These are phyloP conservation scores for Talaromyces sp. DNA, from an alignment of 2,329 filamentous ascomycete genomes.

Conservation along the genomic window DNA sequence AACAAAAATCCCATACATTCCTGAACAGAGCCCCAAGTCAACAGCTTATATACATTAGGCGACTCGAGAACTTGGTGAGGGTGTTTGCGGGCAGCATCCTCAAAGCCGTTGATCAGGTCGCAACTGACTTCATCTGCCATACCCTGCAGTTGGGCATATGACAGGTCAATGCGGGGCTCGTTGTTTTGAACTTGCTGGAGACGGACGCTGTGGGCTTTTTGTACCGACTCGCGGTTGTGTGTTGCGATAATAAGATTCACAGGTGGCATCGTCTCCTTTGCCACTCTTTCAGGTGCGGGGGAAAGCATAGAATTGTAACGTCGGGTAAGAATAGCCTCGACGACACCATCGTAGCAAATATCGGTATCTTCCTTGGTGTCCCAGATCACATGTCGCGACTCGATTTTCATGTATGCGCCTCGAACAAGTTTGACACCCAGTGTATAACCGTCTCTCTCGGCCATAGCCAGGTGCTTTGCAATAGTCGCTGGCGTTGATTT, in stretches of 20 bases:
- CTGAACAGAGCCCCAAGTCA: slow-evolving; percentile 56
- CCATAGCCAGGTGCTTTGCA: slow-evolving; percentile 41
- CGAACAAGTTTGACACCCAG: slow-evolving; percentile 51
- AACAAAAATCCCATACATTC: slow-evolving; percentile 60
- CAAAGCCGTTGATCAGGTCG: slow-evolving; percentile 46
- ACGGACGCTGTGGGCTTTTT: slow-evolving; percentile 45
- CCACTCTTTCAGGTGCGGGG: slow-evolving; percentile 33
- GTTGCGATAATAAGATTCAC: slow-evolving; percentile 56
- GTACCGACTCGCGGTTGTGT: slow-evolving; percentile 54
- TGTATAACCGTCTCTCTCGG: slow-evolving; percentile 46
- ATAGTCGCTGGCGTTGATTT: slow-evolving; percentile 45
- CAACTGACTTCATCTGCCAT: slow-evolving; percentile 92
- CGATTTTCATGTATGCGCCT: slow-evolving; percentile 50
- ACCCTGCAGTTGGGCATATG: slow-evolving; percentile 80
- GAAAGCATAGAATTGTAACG: slow-evolving; percentile 55
- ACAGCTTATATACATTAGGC: slow-evolving; percentile 55
- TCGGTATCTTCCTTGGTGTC: slow-evolving; percentile 46
- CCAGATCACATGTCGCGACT: slow-evolving; percentile 43
- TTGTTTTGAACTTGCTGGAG: slow-evolving; percentile 44
- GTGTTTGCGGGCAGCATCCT: slow-evolving; percentile 8
- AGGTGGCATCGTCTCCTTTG: slow-evolving; percentile 29
- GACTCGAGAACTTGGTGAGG: slow-evolving; percentile 25
- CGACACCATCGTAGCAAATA: slow-evolving; percentile 53
- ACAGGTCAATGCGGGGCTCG: slow-evolving; percentile 42
- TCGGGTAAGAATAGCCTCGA: slow-evolving; percentile 51